phyloP scores from a whole-genome alignment of 1,139 yeast species.

The Suhomyces atakaporum region DNA sequence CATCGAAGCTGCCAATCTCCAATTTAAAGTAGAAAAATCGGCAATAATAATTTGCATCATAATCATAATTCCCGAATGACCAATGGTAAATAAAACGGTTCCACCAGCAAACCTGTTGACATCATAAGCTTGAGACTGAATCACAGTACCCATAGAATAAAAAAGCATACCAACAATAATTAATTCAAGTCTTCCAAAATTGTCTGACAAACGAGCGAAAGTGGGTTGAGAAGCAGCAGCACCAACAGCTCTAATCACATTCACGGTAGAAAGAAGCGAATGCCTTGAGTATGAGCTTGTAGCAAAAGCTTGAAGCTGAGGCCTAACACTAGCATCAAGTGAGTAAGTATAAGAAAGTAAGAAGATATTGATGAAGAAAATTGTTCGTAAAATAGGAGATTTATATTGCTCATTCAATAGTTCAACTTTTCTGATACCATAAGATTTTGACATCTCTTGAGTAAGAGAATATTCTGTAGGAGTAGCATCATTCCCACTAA shows the following conservation, averaged over 20 bases:
- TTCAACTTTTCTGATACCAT: slow-evolving; percentile 45
- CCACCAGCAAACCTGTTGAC: slow-evolving; percentile 74
- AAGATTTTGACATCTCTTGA: slow-evolving; percentile 22
- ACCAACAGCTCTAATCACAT: slow-evolving; percentile 61
- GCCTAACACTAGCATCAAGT: slow-evolving; percentile 59
- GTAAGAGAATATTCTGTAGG: not conserved
- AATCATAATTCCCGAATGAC: slow-evolving; percentile 65
- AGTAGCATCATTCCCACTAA: not conserved
- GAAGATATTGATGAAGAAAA: slow-evolving; percentile 54
- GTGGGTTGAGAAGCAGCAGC: slow-evolving; percentile 75
- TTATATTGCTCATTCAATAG: slow-evolving; percentile 38
- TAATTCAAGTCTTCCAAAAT: slow-evolving; percentile 67
- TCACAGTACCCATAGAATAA: slow-evolving; percentile 69
- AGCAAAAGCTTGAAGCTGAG: slow-evolving; percentile 53
- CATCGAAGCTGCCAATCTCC: slow-evolving; percentile 66
- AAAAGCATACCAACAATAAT: slow-evolving; percentile 56
- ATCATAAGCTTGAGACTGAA: slow-evolving; percentile 67
- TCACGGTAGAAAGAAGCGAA: slow-evolving; percentile 64
- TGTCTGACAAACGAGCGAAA: slow-evolving; percentile 69
- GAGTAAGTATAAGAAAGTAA: slow-evolving; percentile 66
- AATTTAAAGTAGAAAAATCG: slow-evolving; percentile 66
- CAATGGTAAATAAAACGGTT: slow-evolving; percentile 67
- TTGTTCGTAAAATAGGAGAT: slow-evolving; percentile 25
- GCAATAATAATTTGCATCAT: slow-evolving; percentile 59
- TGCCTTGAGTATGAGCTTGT: slow-evolving; percentile 57